A percentile compares a stretch with the other conserved stretches of the same genome.
phyloP scores from a whole-genome alignment of 106 monocot genomes.

The Amphibolis antarctica region DNA sequence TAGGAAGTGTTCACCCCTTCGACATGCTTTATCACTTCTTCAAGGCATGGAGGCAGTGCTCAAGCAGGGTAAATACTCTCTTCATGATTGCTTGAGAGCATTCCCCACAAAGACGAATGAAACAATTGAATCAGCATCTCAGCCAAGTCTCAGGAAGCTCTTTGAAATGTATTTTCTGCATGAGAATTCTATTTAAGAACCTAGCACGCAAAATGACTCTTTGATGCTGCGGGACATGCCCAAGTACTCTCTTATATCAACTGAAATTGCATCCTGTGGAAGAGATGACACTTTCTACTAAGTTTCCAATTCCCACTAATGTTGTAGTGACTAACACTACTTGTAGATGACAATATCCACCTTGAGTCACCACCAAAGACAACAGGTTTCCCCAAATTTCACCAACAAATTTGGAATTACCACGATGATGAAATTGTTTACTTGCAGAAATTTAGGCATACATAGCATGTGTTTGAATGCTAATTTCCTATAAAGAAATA shows the following conservation, averaged over 20 bases:
- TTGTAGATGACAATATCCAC: too few species aligned
- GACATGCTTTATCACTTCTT: constrained; percentile 55
- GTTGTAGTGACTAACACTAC: too few species aligned
- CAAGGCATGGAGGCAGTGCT: constrained; percentile 36
- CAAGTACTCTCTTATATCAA: constrained; percentile 52
- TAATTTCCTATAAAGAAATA: background rate
- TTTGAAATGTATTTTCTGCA: constrained; percentile 41
- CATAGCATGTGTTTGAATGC: too few species aligned
- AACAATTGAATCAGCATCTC: constrained; percentile 30
- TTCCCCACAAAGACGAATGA: constrained; percentile 25
- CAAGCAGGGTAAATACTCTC: constrained; percentile 22
- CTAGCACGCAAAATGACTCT: constrained; percentile 40
- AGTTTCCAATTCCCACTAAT: constrained; percentile 21
- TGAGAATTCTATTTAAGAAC: constrained; percentile 14
- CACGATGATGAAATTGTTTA: too few species aligned
- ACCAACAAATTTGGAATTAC: too few species aligned
- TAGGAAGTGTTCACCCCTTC: constrained; percentile 19
- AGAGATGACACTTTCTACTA: constrained; percentile 12
- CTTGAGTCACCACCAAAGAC: too few species aligned
- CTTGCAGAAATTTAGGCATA: too few species aligned
- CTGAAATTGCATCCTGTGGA: constrained; percentile 77
- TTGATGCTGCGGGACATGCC: constrained; percentile 72
- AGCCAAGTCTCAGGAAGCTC: constrained; percentile 47
- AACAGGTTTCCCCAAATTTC: too few species aligned
- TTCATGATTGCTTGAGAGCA: constrained; percentile 6